phyloP scores from a whole-genome alignment of 768 basidiomycete species.

The Tylopilus sp. region DNA sequence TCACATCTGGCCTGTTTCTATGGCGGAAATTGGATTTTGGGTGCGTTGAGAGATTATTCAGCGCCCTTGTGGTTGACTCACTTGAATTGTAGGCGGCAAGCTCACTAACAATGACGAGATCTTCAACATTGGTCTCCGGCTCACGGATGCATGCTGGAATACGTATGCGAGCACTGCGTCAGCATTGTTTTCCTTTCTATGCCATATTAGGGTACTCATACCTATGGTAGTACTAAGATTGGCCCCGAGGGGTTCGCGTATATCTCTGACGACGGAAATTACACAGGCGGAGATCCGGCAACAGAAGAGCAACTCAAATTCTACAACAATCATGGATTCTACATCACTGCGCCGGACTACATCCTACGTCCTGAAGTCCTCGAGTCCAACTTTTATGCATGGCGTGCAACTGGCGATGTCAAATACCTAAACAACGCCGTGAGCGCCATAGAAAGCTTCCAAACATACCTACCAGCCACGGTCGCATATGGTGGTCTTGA shows the following conservation, averaged over 20 bases:
- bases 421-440: conserved; percentile 68
- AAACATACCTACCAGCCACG: conserved; percentile 43
- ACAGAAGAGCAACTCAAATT: conserved; percentile 42
- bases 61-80: not conserved
- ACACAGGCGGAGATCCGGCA: conserved; percentile 47
- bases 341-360: conserved; percentile 51
- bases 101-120: conserved; percentile 70
- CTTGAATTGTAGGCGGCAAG: conserved; percentile 47
- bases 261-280: conserved; percentile 59
- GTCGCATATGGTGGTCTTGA: conserved; percentile 55
- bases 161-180: conserved; percentile 56
- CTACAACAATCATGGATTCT: conserved; percentile 62
- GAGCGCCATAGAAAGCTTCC: conserved; percentile 55
- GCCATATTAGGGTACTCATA: not conserved
- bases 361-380: conserved; percentile 74
- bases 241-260: conserved; percentile 71
- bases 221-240: conserved; percentile 57
- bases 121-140: conserved; percentile 53
- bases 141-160: conserved; percentile 78
- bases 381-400: conserved; percentile 80
- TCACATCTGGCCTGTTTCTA: conserved; percentile 75
- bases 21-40: conserved; percentile 75
- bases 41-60: conserved; percentile 26
- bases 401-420: conserved; percentile 62
- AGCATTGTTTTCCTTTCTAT: conserved; percentile 10